Conservation (phyloP, 768 basidiomycete species). For the Psilocybe subaeruginosa region DNA sequence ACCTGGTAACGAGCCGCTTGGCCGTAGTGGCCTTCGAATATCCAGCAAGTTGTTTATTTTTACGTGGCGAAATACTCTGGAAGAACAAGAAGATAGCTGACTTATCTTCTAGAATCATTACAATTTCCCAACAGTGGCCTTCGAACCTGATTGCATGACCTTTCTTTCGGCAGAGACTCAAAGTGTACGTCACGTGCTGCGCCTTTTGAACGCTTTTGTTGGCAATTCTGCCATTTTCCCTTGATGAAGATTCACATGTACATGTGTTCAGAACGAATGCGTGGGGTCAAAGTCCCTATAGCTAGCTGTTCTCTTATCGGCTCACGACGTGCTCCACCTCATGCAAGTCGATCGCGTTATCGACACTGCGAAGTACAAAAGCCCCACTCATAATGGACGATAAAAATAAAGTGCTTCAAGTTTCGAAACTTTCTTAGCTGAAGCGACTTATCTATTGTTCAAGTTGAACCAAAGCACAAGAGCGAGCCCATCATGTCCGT, state of each 20-base stretch:
- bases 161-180: not conserved
- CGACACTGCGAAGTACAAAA: not conserved
- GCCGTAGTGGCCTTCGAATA: not conserved
- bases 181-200: not conserved
- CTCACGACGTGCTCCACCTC: not conserved
- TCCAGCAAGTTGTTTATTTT: not conserved
- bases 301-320: constrained; percentile 1
- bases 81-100: not conserved
- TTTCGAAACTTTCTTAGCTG: not conserved
- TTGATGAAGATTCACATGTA: constrained; percentile 4
- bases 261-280: constrained; percentile 6
- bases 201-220: constrained; percentile 3
- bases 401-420: not conserved
- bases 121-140: not conserved
- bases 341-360: constrained; percentile 2
- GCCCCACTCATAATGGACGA: not conserved
- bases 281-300: constrained; percentile 3
- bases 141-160: not conserved
- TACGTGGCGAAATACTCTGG: not conserved
- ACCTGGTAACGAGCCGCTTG: not conserved
- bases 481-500: not conserved
- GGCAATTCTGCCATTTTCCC: not conserved
- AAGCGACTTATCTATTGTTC: not conserved
- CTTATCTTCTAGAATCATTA: no score
- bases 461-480: not conserved